These are phyloP conservation scores for Circinella minor DNA, from an alignment of 371 early-diverging fungal genomes.

Conservation along the genomic window DNA sequence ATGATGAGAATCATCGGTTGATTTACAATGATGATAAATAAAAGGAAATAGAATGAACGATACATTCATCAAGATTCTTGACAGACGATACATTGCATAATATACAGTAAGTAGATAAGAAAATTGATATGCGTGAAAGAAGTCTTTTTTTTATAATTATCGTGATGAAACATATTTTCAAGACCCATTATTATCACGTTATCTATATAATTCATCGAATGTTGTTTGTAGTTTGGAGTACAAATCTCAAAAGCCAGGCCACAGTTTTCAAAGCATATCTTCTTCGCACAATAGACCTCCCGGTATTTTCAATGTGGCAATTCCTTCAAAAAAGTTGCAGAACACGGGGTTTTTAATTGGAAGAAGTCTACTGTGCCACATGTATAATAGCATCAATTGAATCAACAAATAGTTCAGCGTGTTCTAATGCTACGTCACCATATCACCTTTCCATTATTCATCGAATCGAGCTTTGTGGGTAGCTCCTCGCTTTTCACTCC, in stretches of 20 bases:
- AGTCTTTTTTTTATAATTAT: neutral
- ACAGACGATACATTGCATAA: too few species aligned
- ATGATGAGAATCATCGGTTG: too few species aligned
- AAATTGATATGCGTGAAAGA: too few species aligned
- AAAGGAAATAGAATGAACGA: too few species aligned
- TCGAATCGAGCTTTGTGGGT: slow-evolving; percentile 38
- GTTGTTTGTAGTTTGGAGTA: neutral
- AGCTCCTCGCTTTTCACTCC: slow-evolving; percentile 38
- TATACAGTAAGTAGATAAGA: too few species aligned
- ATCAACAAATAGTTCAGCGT: slow-evolving; percentile 28
- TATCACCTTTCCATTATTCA: slow-evolving; percentile 36
- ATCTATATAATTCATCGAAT: slow-evolving; percentile 4
- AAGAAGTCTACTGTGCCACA: too few species aligned
- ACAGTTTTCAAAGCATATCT: neutral
- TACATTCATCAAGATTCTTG: too few species aligned
- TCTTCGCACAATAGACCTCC: too few species aligned
- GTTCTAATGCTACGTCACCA: slow-evolving; percentile 33
- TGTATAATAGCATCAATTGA: slow-evolving; percentile 25
- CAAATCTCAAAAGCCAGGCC: neutral
- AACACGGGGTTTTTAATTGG: too few species aligned
- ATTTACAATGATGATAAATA: too few species aligned
- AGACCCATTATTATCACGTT: slow-evolving; percentile 2
- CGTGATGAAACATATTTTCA: neutral
- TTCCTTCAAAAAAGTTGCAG: too few species aligned
- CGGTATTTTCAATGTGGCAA: too few species aligned